These are phyloP conservation scores for Trichosanthes cucumerina DNA, from an alignment of 306 rosid genomes.

Conservation along the genomic window DNA sequence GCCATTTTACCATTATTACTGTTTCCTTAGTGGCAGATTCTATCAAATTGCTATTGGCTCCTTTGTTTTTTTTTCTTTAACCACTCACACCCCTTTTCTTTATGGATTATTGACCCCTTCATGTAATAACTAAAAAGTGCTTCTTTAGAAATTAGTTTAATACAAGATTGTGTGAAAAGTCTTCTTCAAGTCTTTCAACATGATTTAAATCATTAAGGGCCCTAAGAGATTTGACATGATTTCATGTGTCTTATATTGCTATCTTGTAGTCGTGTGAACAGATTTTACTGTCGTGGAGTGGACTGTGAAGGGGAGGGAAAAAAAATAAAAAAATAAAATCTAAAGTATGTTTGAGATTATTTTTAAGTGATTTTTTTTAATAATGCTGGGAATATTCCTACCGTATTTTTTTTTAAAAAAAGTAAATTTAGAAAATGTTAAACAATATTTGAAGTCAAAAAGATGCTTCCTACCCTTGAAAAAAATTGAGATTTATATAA, in stretches of 20 bases:
- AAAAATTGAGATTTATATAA: neutral
- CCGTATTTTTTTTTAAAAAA: no score
- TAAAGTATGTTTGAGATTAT: no score
- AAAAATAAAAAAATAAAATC: no score
- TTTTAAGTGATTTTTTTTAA: no score
- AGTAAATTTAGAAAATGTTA: no score
- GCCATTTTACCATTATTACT: neutral
- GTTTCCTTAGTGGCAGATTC: slow-evolving; percentile 1
- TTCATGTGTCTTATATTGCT: neutral
- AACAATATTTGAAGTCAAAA: neutral
- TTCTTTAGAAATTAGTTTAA: neutral
- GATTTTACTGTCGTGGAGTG: neutral
- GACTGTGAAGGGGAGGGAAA: no score
- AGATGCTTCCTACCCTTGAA: neutral
- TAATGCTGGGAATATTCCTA: no score
- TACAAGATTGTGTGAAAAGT: neutral
- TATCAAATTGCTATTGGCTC: neutral
- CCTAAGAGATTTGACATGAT: neutral
- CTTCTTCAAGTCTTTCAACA: neutral
- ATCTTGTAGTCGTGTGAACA: neutral
- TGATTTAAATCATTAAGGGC: neutral
- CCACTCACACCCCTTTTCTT: neutral
- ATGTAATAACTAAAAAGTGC: neutral
- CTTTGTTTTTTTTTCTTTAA: neutral
- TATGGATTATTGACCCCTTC: neutral